A percentile compares a stretch with the other conserved stretches of the same genome.
Conservation (phyloP, 352 stramenopile genomes). For the Plasmopara halstedii region DNA sequence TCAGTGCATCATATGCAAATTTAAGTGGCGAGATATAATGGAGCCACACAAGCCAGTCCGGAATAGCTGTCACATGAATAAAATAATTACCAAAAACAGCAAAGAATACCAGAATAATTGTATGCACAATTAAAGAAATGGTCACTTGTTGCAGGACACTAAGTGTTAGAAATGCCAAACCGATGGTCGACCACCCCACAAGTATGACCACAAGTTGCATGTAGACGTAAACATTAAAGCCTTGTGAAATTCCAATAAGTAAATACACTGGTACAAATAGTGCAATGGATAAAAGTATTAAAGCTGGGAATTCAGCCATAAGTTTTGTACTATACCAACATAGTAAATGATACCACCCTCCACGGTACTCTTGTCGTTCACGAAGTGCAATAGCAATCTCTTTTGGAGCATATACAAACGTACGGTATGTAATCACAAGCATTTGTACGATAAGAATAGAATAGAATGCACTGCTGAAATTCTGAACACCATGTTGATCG, state of each 20-base stretch:
- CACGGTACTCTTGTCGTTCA: constrained; percentile 34
- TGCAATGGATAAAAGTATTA: constrained; percentile 32
- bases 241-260: constrained; percentile 32
- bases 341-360: constrained; percentile 30
- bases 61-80: constrained; percentile 34
- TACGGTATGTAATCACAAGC: constrained; percentile 30
- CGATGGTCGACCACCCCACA: constrained; percentile 22
- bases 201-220: constrained; percentile 43
- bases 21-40: constrained; percentile 54
- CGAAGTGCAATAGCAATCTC: constrained; percentile 36
- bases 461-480: constrained; percentile 45
- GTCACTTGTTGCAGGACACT: constrained; percentile 23
- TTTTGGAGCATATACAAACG: constrained; percentile 30
- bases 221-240: constrained; percentile 34
- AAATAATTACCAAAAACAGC: constrained; percentile 36
- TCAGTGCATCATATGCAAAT: constrained; percentile 41
- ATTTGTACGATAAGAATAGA: constrained; percentile 42
- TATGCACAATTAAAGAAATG: constrained; percentile 26
- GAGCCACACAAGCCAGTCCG: constrained; percentile 48
- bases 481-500: constrained; percentile 42
- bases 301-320: constrained; percentile 26
- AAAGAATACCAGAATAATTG: constrained; percentile 29
- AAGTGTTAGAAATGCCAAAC: constrained; percentile 26
- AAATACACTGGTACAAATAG: constrained; percentile 35
- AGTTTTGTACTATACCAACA: constrained; percentile 45